phyloP scores from a whole-genome alignment of 73 alveolate species.

The Tetrahymena elliotti region DNA sequence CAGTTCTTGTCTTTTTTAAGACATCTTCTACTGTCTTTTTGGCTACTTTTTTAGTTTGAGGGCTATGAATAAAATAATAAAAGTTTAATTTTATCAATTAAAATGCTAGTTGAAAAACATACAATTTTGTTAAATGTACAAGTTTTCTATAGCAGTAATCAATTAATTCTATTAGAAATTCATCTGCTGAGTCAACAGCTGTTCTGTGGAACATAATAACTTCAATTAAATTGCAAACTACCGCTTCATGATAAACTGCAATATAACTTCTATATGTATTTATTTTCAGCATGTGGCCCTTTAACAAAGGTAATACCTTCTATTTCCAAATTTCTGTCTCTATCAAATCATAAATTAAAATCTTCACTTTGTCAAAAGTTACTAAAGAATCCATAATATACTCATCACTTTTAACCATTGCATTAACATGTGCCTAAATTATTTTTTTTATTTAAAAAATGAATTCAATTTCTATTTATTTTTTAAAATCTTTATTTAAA shows the following conservation, averaged over 20 bases:
- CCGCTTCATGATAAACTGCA: slow-evolving; percentile 89
- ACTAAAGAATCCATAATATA: slow-evolving; percentile 80
- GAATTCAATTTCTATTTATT: neutral
- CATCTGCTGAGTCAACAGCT: slow-evolving; percentile 96
- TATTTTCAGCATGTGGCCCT: slow-evolving; percentile 36
- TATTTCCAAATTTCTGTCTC: slow-evolving; percentile 81
- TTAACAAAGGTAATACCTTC: slow-evolving; percentile 56
- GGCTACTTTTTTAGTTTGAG: slow-evolving; percentile 40
- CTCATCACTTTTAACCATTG: slow-evolving; percentile 72
- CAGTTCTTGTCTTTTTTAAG: slow-evolving; percentile 71
- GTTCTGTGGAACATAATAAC: slow-evolving; percentile 94
- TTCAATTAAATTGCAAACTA: slow-evolving; percentile 90
- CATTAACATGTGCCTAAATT: slow-evolving; percentile 68
- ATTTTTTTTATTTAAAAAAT: neutral
- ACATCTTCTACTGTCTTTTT: slow-evolving; percentile 51
- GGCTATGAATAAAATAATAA: slow-evolving; percentile 4
- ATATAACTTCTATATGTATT: slow-evolving; percentile 54
- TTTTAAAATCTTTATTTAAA: no score
- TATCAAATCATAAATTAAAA: slow-evolving; percentile 77
- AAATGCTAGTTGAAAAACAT: neutral
- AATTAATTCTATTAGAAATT: slow-evolving; percentile 89
- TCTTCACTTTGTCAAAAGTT: slow-evolving; percentile 80
- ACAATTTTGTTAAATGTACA: slow-evolving; percentile 48
- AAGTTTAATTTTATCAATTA: neutral
- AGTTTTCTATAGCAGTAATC: slow-evolving; percentile 95